Conservation (phyloP, 352 stramenopile genomes). For the Plasmopara muralis region DNA sequence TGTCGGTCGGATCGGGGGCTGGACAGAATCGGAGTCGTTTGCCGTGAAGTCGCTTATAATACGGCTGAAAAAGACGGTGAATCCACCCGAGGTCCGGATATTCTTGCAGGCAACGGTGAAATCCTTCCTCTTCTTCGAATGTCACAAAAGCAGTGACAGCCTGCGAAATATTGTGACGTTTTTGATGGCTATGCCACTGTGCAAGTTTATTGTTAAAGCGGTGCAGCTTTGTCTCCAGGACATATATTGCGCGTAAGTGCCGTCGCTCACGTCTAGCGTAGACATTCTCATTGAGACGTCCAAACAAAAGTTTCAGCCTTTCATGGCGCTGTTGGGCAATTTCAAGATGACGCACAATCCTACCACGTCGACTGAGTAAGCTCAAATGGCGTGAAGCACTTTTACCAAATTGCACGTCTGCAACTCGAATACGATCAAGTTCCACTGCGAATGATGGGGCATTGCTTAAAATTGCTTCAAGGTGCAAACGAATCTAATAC, state of each 20-base stretch:
- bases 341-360: conserved; percentile 57
- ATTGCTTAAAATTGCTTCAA: conserved; percentile 53
- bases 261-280: conserved; percentile 38
- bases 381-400: conserved; percentile 49
- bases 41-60: conserved; percentile 52
- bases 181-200: conserved; percentile 32
- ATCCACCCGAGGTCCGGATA: conserved; percentile 71
- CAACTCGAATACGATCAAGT: conserved; percentile 55
- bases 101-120: conserved; percentile 66
- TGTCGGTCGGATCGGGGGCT: conserved; percentile 73
- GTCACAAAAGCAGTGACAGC: conserved; percentile 79
- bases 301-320: conserved; percentile 52
- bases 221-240: conserved; percentile 39
- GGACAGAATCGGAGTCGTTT: conserved; percentile 67
- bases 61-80: conserved; percentile 65
- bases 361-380: conserved; percentile 50
- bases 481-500: conserved; percentile 48
- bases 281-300: conserved; percentile 29
- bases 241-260: conserved; percentile 38
- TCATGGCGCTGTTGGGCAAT: conserved; percentile 58
- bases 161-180: conserved; percentile 30
- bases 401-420: conserved; percentile 77
- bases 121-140: conserved; percentile 79
- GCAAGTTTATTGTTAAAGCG: conserved; percentile 42
- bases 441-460: conserved; percentile 46